A percentile compares a stretch with the other conserved stretches of the same genome.
These are phyloP conservation scores for Lachancea fermentati DNA, from an alignment of 805 yeast genomes.

Conservation along the genomic window DNA sequence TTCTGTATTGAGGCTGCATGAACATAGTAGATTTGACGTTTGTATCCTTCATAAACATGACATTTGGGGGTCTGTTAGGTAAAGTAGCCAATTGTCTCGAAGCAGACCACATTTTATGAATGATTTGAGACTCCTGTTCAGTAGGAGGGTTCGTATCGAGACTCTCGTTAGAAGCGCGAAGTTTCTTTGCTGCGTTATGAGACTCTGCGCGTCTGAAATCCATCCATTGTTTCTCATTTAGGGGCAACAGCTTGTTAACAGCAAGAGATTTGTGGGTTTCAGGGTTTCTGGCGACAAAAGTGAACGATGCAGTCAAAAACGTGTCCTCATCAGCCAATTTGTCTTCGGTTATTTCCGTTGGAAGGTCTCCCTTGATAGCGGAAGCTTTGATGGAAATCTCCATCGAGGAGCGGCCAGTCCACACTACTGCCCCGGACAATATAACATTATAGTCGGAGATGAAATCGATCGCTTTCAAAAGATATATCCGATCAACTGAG, in stretches of 20 bases:
- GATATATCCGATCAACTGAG: constrained; percentile 83
- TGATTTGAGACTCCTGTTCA: constrained; percentile 62
- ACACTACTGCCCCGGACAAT: constrained; percentile 84
- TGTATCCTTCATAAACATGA: constrained; percentile 68
- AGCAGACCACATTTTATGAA: constrained; percentile 71
- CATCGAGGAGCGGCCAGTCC: constrained; percentile 95
- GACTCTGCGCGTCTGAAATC: constrained; percentile 87
- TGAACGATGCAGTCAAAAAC: constrained; percentile 83
- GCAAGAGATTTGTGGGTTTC: constrained; percentile 86
- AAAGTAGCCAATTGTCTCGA: constrained; percentile 36
- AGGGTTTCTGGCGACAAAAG: constrained; percentile 94
- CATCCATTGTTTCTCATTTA: constrained; percentile 68
- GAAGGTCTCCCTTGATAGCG: constrained; percentile 55
- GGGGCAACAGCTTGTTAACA: constrained; percentile 73
- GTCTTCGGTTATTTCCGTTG: constrained; percentile 48
- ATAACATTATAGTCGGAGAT: constrained; percentile 69
- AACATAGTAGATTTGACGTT: constrained; percentile 67
- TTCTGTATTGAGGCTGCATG: constrained; percentile 96
- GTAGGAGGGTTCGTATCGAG: constrained; percentile 66
- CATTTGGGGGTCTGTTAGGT: constrained; percentile 40
- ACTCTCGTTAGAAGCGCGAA: constrained; percentile 60
- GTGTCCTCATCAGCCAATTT: constrained; percentile 56
- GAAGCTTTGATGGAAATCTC: constrained; percentile 89
- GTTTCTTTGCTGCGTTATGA: constrained; percentile 79
- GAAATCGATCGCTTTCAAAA: constrained; percentile 79